Base-by-base conservation (phyloP, 2,329 filamentous ascomycete genomes). In the Lecanoromycetidae sp. region DNA sequence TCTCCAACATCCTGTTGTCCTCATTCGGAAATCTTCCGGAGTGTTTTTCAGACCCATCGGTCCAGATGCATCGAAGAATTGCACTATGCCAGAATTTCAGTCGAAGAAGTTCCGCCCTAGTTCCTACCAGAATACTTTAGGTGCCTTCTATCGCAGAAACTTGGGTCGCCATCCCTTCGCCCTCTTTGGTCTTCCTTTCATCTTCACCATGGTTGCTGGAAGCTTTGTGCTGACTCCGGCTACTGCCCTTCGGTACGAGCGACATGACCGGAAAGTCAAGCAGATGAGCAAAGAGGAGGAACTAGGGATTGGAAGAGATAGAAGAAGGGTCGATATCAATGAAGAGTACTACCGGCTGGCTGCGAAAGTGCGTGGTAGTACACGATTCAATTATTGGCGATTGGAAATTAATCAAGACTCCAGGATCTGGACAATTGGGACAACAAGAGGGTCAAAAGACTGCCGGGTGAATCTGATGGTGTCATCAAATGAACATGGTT, bases 391-490 rank as follows among this genome's bases (percentile, higher is more conserved):
- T 37, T 36, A 23, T 38, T 19, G 32, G 6, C 32, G 6, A 33
- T 38, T 23, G 12, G 29, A 15, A 25, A 20, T 78, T 80, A 66
- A 71, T 85, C 32, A 84, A 86, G 56, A 84, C 85, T 26, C n/a
- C 94, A 93, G 64, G 91, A 96, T 61, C 68, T 96, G 52, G 90
- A 98, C 59, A 77, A 87, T 60, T 98, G 91, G 91, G 90, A 96
- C 63, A 91, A 96, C 67, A 93, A 91, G 67, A 79, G 93, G 44
- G 87, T 96, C 9, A 80, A 94, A 69, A 74, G 91, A 61, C 74
- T 95, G 51, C 80, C 85, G 17, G 91, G 91, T 55, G 93, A 98
- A 65, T 83, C 78, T 51, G 90, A 98, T 63, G 90, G 90, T 27
- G 76, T 85, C 42, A 63, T 94, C 55, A 82, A 64, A 72, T 41